Base-by-base conservation (phyloP, 768 basidiomycete species). In the Termitomyces sp. region DNA sequence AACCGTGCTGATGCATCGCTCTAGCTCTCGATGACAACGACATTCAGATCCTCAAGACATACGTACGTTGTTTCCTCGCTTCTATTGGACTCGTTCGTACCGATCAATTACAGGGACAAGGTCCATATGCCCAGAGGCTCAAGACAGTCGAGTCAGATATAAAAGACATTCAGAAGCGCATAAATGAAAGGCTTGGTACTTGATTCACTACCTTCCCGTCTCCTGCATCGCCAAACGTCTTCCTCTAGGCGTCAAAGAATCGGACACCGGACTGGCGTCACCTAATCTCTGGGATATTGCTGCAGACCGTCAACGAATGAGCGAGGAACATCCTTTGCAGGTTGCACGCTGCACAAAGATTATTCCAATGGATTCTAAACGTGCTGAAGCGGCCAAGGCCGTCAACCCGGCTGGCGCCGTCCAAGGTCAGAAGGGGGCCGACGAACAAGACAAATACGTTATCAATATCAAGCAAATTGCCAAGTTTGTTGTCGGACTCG, bases 391-490 rank as follows among this genome's bases (percentile, higher is more conserved):
- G 16, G 91, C 92, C 12, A 83, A 82, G 51, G 79, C 89, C 5
- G 83, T 93, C 53, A 92, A 94, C 57, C 84, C 90, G 3, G 74
- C 78, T 13, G 90, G 91, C 53, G 89, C 85, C 10, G 69, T 76
- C 4, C 89, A 92, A 70, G 90, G 94, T 3, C 88, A 92, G 75
- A 97, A 96, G 70, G 94, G 95, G 60, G 97, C 96, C 18, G 97
- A 98, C 67, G 97, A 98, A 69, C 94, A 96, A 65, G 96, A 98
- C 75, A 95, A 98, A 73, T 98, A 99, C 72, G 93, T 99, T 64
- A 98, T 99, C 72, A 97, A 96, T 69, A 95, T 99, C 73, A 97
- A 98, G 70, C 97, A 99, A 75, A 97, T 98, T 66, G 97, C 97
- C 9, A 99, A 99, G 73, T 98, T 98, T 67, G 97, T 99, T 10